Conservation (phyloP, 2,329 filamentous ascomycete species). For the Aspergillus transmontanensis region DNA sequence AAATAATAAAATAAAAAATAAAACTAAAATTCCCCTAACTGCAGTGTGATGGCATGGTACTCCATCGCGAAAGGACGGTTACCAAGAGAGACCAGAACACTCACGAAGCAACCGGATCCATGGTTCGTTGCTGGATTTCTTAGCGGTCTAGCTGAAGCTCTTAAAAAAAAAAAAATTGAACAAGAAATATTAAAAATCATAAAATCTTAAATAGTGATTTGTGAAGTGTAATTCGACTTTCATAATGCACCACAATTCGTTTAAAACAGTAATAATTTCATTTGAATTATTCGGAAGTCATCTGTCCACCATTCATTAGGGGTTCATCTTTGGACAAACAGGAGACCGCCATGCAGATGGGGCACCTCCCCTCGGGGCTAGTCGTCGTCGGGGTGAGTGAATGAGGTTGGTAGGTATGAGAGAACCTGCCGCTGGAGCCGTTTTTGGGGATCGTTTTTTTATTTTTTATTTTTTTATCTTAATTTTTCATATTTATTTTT, state of each 20-base stretch:
- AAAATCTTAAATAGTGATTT: background rate
- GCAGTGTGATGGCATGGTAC: background rate
- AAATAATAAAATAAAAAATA: background rate
- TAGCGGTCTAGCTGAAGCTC: background rate
- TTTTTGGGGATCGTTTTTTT: background rate
- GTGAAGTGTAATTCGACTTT: background rate
- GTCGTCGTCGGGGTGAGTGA: background rate
- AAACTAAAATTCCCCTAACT: conserved; percentile 1
- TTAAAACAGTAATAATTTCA: background rate
- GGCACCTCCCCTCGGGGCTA: background rate
- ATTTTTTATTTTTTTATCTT: background rate
- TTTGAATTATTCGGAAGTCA: background rate
- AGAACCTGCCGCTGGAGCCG: conserved; percentile 1
- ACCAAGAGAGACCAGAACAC: conserved; percentile 3
- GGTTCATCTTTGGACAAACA: conserved; percentile 1
- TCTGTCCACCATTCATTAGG: background rate
- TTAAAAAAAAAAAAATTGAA: background rate
- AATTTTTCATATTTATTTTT: background rate
- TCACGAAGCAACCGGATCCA: background rate
- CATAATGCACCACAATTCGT: background rate
- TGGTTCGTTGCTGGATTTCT: background rate
- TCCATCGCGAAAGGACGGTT: background rate
- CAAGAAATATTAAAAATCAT: background rate
- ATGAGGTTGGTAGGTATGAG: conserved; percentile 4
- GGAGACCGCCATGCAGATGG: conserved; percentile 1